Base-by-base conservation (phyloP, 176 grass and related monocot genomes). In the Echinochloa phyllopogon region DNA sequence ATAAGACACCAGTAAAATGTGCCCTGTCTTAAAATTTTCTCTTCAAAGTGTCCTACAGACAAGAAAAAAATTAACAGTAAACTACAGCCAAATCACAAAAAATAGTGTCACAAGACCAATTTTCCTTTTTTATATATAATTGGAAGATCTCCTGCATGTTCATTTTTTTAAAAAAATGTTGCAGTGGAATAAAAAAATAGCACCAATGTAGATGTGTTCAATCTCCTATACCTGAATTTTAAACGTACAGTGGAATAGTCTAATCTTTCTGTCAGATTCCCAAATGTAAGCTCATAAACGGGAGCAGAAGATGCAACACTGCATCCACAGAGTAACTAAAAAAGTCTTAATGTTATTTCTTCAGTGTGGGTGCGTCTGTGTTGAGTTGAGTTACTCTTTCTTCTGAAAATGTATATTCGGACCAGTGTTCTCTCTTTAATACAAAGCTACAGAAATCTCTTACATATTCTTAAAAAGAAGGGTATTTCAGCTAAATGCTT, bases 401-500 rank as follows among this genome's bases (percentile, higher is more conserved):
- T 70, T 12, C 3, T 49, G 44, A 25, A 15, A 48, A 27, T 72
- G 43, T 49, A 6, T 29, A 17, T 49, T 24, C 21, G 14, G 12
- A 48, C 43, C 21, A 15, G 23, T 17, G 23, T 6, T 72, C 69
- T 27, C 69, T 49, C 25, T 49, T 72, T 49, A 47, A 49, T 15
- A 9, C 15, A 73, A 50, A 73, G 44, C 15, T 48, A 45, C 13
- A 42, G 6, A 73, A 16, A 14, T 33, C 14, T 51, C 70, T 45
- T 73, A 16, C 45, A 73, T 51, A 14, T 18, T 73, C 15, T 7
- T 7, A 51, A 29, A 55, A 40, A 75, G 55, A 55, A 75, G 4
- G 67, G 64, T 20, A n/a, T 69, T 90, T 51, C 60, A 53, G 63
- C 17, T 65, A 83, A 79, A 83, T 49, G 78, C 96, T 95, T 93